Conservation (phyloP, 331 rosid species). For the Pyracantha coccinea region DNA sequence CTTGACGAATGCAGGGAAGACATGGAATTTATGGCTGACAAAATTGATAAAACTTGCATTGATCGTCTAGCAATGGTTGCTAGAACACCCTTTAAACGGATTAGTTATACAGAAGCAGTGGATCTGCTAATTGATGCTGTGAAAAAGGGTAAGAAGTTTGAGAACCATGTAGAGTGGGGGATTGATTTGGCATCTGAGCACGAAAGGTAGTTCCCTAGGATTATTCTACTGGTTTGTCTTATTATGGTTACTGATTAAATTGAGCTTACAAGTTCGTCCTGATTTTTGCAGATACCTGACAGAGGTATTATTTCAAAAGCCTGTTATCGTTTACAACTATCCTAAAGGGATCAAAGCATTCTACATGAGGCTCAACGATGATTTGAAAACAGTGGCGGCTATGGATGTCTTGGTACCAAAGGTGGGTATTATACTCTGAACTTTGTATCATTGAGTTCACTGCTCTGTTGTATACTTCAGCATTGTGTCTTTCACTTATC, state of each 20-base stretch:
- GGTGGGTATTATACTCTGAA: constrained; percentile 28
- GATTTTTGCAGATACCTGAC: constrained; percentile 62
- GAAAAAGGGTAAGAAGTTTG: constrained; percentile 73
- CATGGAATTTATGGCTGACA: constrained; percentile 80
- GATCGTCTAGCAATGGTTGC: constrained; percentile 75
- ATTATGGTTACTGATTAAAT: constrained; percentile 1
- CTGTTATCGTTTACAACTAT: constrained; percentile 83
- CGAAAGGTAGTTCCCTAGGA: constrained; percentile 49
- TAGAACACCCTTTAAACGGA: constrained; percentile 56
- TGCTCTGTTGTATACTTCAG: background rate
- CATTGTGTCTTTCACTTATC: constrained; percentile 3
- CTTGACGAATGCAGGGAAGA: constrained; percentile 80
- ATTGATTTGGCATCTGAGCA: constrained; percentile 90
- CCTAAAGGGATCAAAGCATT: constrained; percentile 93
- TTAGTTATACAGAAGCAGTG: constrained; percentile 82
- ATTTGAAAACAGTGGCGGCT: constrained; percentile 81
- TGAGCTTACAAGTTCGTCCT: background rate
- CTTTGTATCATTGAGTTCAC: background rate
- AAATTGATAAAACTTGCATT: constrained; percentile 71
- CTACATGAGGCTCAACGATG: constrained; percentile 93
- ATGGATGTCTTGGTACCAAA: constrained; percentile 97
- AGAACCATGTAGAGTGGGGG: constrained; percentile 96
- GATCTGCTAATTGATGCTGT: constrained; percentile 66
- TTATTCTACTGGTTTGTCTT: constrained; percentile 6
- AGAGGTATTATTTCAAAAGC: constrained; percentile 75